phyloP scores from a whole-genome alignment of 306 rosid genomes.

The Sechiopsis laciniata region DNA sequence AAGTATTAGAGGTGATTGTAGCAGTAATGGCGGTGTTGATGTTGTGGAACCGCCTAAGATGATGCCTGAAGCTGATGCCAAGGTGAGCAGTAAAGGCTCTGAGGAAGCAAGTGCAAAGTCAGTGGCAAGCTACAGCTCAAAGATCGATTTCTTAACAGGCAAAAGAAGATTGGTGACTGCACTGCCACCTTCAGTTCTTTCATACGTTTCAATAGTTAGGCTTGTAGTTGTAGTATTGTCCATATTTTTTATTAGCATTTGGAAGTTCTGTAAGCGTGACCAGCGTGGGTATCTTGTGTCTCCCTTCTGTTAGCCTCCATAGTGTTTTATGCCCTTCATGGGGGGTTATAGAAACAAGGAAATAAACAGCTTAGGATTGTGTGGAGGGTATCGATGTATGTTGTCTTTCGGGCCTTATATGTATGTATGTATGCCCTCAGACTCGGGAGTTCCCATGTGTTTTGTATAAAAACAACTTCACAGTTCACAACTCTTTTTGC shows the following conservation, averaged over 20 bases:
- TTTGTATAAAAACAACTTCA: conserved; percentile 5
- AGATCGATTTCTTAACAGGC: conserved; percentile 26
- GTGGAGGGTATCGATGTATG: not conserved
- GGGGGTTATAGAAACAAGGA: conserved; percentile 5
- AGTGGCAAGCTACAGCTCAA: conserved; percentile 6
- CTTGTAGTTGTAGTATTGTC: conserved; percentile 37
- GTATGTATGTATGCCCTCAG: not conserved
- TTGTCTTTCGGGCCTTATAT: conserved; percentile 14
- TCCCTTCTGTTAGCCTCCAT: conserved; percentile 27
- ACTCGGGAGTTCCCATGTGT: conserved; percentile 9
- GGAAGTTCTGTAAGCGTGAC: conserved; percentile 40
- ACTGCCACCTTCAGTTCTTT: conserved; percentile 29
- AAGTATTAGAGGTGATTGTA: conserved; percentile 19
- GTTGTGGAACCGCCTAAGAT: not conserved
- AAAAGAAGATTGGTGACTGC: conserved; percentile 31
- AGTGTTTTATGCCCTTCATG: conserved; percentile 10
- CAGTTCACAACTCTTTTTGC: not conserved
- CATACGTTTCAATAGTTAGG: conserved; percentile 37
- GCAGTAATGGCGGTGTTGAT: conserved; percentile 16
- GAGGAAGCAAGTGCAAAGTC: conserved; percentile 24
- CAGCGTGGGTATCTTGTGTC: conserved; percentile 14
- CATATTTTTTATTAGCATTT: conserved; percentile 40
- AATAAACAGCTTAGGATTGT: conserved; percentile 14
- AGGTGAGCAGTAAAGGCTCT: conserved; percentile 23
- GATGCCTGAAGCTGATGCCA: not conserved